phyloP scores from a whole-genome alignment of 1,284 basidiomycete species.

The Tylopilus microsporus region DNA sequence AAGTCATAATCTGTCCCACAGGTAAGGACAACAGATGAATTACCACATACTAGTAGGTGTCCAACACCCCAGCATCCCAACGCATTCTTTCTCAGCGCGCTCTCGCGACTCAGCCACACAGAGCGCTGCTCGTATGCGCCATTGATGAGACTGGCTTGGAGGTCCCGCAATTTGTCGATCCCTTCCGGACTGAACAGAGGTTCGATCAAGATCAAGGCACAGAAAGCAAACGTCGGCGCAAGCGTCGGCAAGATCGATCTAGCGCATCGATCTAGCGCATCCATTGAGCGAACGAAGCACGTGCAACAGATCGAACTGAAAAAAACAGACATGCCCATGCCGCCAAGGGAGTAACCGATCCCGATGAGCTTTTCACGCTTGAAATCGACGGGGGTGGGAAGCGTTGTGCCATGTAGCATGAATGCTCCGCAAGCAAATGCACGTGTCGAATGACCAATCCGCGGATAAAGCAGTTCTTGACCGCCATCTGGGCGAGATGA shows the following conservation, averaged over 20 bases:
- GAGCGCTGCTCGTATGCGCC: constrained; percentile 44
- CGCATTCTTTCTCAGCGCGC: constrained; percentile 35
- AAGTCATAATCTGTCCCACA: background rate
- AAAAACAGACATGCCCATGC: constrained; percentile 49
- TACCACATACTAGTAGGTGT: constrained; percentile 50
- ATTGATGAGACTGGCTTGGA: constrained; percentile 40
- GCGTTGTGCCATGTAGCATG: constrained; percentile 37
- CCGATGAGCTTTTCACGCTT: constrained; percentile 46
- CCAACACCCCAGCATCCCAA: constrained; percentile 49
- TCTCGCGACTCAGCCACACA: constrained; percentile 43
- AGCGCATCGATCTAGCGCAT: constrained; percentile 35
- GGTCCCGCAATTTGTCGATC: constrained; percentile 34
- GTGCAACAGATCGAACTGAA: background rate
- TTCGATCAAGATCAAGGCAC: constrained; percentile 49
- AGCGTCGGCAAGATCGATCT: constrained; percentile 50
- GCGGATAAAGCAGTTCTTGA: constrained; percentile 98
- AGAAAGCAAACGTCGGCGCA: constrained; percentile 40
- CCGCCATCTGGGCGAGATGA: constrained; percentile 72
- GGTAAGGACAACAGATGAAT: constrained; percentile 13
- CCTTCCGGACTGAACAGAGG: constrained; percentile 52
- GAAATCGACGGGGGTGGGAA: constrained; percentile 44
- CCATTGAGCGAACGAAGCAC: constrained; percentile 12
- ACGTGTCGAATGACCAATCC: constrained; percentile 98
- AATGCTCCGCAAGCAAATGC: constrained; percentile 85
- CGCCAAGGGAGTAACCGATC: constrained; percentile 62